Conservation (phyloP, 2,329 filamentous ascomycete genomes). For the Diaporthe longicolla region DNA sequence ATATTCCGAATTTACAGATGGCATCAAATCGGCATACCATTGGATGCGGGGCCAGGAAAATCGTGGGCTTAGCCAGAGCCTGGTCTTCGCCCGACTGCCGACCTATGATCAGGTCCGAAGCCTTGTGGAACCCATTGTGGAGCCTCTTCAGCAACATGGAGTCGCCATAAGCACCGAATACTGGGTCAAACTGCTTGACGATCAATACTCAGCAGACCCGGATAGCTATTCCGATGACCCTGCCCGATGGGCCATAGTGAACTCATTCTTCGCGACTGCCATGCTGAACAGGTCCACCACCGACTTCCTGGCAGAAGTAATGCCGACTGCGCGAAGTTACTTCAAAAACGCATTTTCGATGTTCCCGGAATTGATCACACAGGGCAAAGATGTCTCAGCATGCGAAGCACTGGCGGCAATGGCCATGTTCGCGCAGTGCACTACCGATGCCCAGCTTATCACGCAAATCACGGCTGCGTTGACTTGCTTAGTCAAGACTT, state of each 20-base stretch:
- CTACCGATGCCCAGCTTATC: not conserved
- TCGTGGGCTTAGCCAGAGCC: no score
- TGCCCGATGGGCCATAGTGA: slow-evolving; percentile 5
- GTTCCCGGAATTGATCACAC: not conserved
- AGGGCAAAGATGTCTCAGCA: not conserved
- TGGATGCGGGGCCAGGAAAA: slow-evolving; percentile 9
- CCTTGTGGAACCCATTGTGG: slow-evolving; percentile 3
- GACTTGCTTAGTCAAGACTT: not conserved
- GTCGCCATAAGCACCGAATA: not conserved
- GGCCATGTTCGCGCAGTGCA: not conserved
- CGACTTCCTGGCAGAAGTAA: not conserved
- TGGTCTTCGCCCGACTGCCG: not conserved
- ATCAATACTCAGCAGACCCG: not conserved
- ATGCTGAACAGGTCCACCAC: not conserved
- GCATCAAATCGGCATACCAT: not conserved
- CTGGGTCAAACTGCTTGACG: not conserved
- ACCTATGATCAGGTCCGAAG: not conserved
- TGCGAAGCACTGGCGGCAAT: not conserved
- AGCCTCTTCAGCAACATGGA: not conserved
- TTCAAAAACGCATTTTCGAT: slow-evolving; percentile 4
- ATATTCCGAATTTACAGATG: not conserved
- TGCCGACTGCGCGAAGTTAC: not conserved
- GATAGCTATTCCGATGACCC: not conserved
- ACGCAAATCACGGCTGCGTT: not conserved
- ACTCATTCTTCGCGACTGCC: not conserved